These are phyloP conservation scores for Opeltia flavorubescens DNA, from an alignment of 495 filamentous ascomycete genomes.

Conservation along the genomic window DNA sequence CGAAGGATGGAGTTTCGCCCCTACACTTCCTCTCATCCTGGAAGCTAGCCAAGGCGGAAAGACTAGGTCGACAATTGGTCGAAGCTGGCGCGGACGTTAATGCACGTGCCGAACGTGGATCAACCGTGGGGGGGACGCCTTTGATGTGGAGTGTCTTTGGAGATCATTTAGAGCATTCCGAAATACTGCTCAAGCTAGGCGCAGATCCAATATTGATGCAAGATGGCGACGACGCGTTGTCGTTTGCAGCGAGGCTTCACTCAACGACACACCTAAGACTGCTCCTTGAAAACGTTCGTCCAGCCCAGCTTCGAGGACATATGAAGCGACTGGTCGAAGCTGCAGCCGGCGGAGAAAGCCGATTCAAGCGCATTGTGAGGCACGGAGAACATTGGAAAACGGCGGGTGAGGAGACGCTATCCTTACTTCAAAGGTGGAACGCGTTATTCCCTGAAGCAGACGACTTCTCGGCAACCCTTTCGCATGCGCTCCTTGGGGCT, in stretches of 20 bases:
- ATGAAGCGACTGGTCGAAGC: constrained; percentile 10
- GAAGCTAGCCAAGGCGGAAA: constrained; percentile 10
- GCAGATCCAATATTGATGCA: constrained; percentile 12
- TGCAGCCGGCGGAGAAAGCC: constrained; percentile 14
- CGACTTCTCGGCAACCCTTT: constrained; percentile 9
- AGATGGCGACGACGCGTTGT: constrained; percentile 14
- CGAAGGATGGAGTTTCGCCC: constrained; percentile 16
- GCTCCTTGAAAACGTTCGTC: constrained; percentile 13
- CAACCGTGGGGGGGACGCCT: constrained; percentile 14
- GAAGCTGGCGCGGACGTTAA: constrained; percentile 19
- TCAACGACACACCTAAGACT: constrained; percentile 13
- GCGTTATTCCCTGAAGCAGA: constrained; percentile 10
- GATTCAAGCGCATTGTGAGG: constrained; percentile 15
- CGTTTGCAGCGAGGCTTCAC: constrained; percentile 15
- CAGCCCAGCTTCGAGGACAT: constrained; percentile 10
- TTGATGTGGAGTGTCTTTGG: constrained; percentile 18
- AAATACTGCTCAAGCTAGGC: constrained; percentile 14
- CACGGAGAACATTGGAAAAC: constrained; percentile 13
- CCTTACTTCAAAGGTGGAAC: constrained; percentile 12
- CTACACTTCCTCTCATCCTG: constrained; percentile 17
- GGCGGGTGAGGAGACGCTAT: constrained; percentile 8
- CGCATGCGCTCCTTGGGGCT: constrained; percentile 6
- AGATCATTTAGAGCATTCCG: constrained; percentile 13
- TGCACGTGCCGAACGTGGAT: constrained; percentile 13
- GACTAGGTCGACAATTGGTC: constrained; percentile 14